A percentile compares a stretch with the other conserved stretches of the same genome.
Evolutionary conservation across 2,329 filamentous ascomycete genomes (phyloP).

Genomic region (Colletotrichum nymphaeae): DNA sequence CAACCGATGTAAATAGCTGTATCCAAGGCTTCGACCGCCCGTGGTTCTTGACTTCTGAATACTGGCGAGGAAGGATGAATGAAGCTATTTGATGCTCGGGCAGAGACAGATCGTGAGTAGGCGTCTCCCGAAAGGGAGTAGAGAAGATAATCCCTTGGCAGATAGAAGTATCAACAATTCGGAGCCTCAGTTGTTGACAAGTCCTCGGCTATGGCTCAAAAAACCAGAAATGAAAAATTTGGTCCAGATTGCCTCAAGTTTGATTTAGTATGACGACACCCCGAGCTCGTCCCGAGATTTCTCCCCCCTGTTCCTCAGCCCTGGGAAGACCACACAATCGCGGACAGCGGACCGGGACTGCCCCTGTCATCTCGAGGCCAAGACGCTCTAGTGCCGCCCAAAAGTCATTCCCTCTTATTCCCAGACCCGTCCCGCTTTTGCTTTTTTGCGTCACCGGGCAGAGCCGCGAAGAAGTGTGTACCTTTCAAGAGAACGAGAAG

Average conservation of each 20-base stretch:
- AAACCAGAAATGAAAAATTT: background rate
- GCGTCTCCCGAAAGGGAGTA: no score
- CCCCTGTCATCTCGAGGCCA: background rate
- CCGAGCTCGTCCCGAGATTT: conserved; percentile 34
- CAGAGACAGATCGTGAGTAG: background rate
- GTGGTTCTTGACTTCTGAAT: background rate
- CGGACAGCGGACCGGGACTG: background rate
- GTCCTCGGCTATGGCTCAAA: background rate
- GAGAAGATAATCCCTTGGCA: accelerated
- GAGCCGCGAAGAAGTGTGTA: conserved; percentile 3
- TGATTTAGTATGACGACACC: conserved; percentile 23
- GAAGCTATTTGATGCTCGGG: background rate
- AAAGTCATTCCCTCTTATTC: conserved; percentile 35
- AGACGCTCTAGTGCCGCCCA: background rate
- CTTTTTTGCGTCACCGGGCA: background rate
- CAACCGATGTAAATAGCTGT: conserved; percentile 11
- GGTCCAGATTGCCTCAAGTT: background rate
- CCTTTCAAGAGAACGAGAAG: background rate
- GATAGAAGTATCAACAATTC: background rate
- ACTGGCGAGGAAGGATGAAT: background rate
- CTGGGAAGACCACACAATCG: background rate
- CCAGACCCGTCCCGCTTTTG: conserved; percentile 14
- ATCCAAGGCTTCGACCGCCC: background rate
- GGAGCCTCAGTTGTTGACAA: accelerated
- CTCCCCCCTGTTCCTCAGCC: conserved; percentile 31